Conservation (phyloP, 228 moss, liverwort and hornwort genomes). For the Sphagnum magellanicum region DNA sequence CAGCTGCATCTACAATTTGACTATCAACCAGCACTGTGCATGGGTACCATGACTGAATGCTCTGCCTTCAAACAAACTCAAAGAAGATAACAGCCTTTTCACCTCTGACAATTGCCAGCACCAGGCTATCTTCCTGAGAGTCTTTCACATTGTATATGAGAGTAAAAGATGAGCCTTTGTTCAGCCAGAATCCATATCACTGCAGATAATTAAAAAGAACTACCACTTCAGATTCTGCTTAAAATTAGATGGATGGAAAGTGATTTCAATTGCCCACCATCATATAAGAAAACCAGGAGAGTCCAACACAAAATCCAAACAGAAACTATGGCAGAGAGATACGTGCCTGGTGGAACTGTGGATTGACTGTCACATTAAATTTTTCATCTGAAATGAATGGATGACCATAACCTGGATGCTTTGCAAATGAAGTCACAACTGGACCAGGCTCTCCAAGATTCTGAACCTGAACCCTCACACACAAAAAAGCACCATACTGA, state of each 20-base stretch:
- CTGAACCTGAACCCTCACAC: conserved; percentile 15
- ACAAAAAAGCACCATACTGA: too few species aligned
- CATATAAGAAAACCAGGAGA: background rate
- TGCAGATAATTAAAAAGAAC: background rate
- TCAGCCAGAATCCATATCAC: too few species aligned
- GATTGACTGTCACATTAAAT: conserved; percentile 1
- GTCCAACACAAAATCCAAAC: too few species aligned
- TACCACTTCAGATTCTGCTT: too few species aligned
- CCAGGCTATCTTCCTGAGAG: too few species aligned
- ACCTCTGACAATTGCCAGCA: too few species aligned
- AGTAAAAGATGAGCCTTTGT: too few species aligned
- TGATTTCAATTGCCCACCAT: too few species aligned
- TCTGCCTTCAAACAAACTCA: background rate
- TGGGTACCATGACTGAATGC: background rate
- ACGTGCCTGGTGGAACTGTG: conserved; percentile 21
- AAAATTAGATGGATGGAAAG: too few species aligned
- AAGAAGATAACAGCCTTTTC: too few species aligned
- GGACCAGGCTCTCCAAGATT: conserved; percentile 29
- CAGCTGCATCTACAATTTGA: background rate
- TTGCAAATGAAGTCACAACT: conserved; percentile 26
- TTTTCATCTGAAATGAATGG: conserved; percentile 9
- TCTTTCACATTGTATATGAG: too few species aligned
- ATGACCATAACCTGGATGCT: conserved; percentile 19
- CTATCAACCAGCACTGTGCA: too few species aligned
- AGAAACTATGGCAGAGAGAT: background rate